Base-by-base conservation (phyloP, 768 basidiomycete genomes). In the Lactarius pseudohatsudake region DNA sequence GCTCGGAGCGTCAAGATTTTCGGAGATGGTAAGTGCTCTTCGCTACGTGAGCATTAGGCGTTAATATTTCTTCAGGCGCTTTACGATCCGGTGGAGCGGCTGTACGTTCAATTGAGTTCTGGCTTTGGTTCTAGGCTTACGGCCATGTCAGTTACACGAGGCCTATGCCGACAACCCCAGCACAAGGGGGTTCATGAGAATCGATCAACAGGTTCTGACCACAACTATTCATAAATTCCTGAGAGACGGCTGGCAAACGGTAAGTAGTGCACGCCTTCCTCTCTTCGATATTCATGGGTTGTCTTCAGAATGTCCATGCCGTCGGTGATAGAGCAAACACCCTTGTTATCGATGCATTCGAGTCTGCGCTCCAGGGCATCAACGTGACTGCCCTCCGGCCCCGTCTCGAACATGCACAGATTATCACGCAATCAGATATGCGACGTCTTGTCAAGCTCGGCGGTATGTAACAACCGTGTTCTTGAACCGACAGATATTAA, bases 81-180 rank as follows among this genome's bases (percentile, higher is more conserved):
- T 79, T 97, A 43, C 85, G 95, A 38, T 89, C 89, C n/a, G 89
- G 92, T 64, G 95, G 94, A 55, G 93, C 95, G 55, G 94, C 95
- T 53, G 89, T 90, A 77, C 75, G 81, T 72, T 36, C 34, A 30
- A 18, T 8, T 55, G 15, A 54, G 36, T 10, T 41, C 30, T 59
- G 38, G 7, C 20, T 50, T 54, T 45, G 6, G 13, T 50, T 34
- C 32, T 65, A 20, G 38, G n/a, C 64, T 64, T 45, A 70, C 54
- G 38, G 62, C 26, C 64, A 60, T 32, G 32, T 15, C 69, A 91
- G 89, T 79, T 97, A 43, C 82, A 90, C 64, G 90, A 93, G 70
- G 90, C 91, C 1, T 96, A 96, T 72, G 78, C 85, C 3, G 91
- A 95, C 75, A 87, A 90, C 72, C 89, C 91, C 15, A 79, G 79